Evolutionary conservation across 495 filamentous ascomycete genomes (phyloP).

Genomic region (Xylaria nigripes): DNA sequence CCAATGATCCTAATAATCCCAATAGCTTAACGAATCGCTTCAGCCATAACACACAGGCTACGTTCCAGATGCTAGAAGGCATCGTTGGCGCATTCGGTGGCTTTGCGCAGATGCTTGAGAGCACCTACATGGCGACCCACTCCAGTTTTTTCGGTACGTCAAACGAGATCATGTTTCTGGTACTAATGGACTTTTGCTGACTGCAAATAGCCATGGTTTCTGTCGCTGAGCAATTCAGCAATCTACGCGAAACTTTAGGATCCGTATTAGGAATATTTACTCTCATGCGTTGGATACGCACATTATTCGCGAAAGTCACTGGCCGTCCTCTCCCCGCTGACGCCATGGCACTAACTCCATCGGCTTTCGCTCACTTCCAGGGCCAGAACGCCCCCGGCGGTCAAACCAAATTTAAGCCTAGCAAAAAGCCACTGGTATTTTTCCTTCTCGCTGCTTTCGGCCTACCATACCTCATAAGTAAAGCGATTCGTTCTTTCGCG

Average conservation of each 20-base stretch:
- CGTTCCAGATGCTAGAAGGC: slow-evolving; percentile 97
- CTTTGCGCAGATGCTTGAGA: slow-evolving; percentile 98
- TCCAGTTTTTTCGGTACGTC: slow-evolving; percentile 92
- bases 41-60: slow-evolving; percentile 86
- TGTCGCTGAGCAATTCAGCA: slow-evolving; percentile 94
- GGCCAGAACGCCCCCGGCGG: slow-evolving; percentile 43
- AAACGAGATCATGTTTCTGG: not conserved
- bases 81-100: slow-evolving; percentile 97
- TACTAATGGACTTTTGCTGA: slow-evolving; percentile 14
- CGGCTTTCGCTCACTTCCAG: slow-evolving; percentile 83
- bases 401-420: slow-evolving; percentile 58
- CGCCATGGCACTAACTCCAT: slow-evolving; percentile 75
- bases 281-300: slow-evolving; percentile 85
- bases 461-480: slow-evolving; percentile 90
- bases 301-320: slow-evolving; percentile 85
- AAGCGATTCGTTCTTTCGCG: slow-evolving; percentile 78
- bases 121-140: slow-evolving; percentile 99
- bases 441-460: slow-evolving; percentile 93
- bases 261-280: slow-evolving; percentile 94
- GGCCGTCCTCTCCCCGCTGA: slow-evolving; percentile 84
- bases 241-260: slow-evolving; percentile 86
- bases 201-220: slow-evolving; percentile 80
- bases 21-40: slow-evolving; percentile 88
- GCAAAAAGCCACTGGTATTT: slow-evolving; percentile 90
- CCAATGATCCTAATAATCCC: slow-evolving; percentile 76